Base-by-base conservation (phyloP, 345 rosid genomes). In the Euphorbia tirucalli region DNA sequence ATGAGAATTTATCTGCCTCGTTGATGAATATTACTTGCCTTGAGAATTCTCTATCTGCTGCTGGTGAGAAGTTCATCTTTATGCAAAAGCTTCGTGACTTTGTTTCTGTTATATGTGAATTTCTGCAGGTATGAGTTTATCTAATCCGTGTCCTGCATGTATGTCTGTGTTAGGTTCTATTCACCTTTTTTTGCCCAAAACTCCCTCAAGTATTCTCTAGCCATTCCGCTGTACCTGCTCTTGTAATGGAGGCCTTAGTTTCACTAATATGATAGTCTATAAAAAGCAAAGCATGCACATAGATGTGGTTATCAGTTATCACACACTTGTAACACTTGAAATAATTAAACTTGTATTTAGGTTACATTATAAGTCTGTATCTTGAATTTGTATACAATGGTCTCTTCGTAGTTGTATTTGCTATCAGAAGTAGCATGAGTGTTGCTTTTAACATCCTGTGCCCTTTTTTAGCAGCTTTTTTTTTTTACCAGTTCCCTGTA, bases 41-140 rank as follows among this genome's bases (percentile, higher is more conserved):
- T 70, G 98, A 95, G 70, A 87, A 81, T 68, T 84, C 96, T 77
- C 79, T 88, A 56, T 72, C 91, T 76, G 94, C 90, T 58, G 97
- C 98, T 70, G 93, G 93, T 84, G 98, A 95, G 89, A 92, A 89
- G 97, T 95, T 84, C 92, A 84, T 95, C 83, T 95, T 90, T 89
- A 88, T 90, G 99, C 98, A 95, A 87, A 90, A 90, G 87, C 93
- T 95, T 78, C 96, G 96, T 84, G 86, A 89, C 89, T 95, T 85
- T 83, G 81, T 95, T 84, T 89, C 99, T 86, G 91, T 88, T 85
- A 76, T 90, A 83, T 92, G 97, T 83, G 94, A 90, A 78, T 92
- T 95, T 84, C 85, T 95, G 93, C 93, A 95, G 98, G 98, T 95
- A 92, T 60, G 90, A 70, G 50, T 75, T 82, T 43, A 76, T 83